phyloP scores from a whole-genome alignment of 164 flowering plant species.

The Aristolochia contorta region DNA sequence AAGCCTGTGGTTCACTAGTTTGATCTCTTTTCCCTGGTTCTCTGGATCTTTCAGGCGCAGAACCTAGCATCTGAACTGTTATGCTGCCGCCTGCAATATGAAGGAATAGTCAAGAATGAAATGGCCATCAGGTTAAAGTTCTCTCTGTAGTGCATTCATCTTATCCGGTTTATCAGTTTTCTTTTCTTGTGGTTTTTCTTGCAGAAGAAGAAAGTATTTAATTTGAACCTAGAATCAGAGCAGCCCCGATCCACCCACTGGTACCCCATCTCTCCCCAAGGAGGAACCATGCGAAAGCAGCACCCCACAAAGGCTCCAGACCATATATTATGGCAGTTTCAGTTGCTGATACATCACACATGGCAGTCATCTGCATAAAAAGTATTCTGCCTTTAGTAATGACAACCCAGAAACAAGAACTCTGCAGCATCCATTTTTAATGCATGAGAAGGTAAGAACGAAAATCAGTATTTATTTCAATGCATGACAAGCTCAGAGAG shows the following conservation, averaged over 20 bases:
- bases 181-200: no score
- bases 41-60: slow-evolving; percentile 17
- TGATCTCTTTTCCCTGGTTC: slow-evolving; percentile 11
- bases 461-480: no score
- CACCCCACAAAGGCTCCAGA: slow-evolving; percentile 92
- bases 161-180: no score
- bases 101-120: background rate
- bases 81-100: slow-evolving; percentile 55
- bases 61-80: slow-evolving; percentile 57
- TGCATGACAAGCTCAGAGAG: no score
- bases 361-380: slow-evolving; percentile 56
- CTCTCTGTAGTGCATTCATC: no score
- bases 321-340: slow-evolving; percentile 85
- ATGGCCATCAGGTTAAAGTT: background rate
- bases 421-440: no score
- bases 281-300: slow-evolving; percentile 89
- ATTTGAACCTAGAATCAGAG: slow-evolving; percentile 51
- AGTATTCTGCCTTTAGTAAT: background rate
- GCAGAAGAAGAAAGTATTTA: background rate
- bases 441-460: no score
- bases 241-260: slow-evolving; percentile 83
- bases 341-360: slow-evolving; percentile 82
- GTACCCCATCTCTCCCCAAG: slow-evolving; percentile 89
- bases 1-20: slow-evolving; percentile 11
- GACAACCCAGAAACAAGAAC: background rate